Base-by-base conservation (phyloP, 768 basidiomycete species). In the Stropharia rugosoannulata region DNA sequence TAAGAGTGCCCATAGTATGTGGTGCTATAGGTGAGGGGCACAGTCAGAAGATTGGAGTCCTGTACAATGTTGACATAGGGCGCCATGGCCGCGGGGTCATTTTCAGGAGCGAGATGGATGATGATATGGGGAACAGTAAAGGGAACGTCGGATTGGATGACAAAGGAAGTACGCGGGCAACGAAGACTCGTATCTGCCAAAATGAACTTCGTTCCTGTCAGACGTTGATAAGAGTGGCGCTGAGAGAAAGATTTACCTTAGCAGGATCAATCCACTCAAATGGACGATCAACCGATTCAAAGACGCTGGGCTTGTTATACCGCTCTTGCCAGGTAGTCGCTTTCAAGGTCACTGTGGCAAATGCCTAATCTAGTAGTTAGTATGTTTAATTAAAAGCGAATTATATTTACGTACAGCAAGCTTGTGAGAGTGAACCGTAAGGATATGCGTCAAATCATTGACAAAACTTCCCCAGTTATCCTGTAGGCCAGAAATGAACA, bases 221-320 rank as follows among this genome's bases (percentile, higher is more conserved):
- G 22, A 50, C 8, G 12, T 8, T 9, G 35, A 11, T 10, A 18
- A 39, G 6, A 22, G 19, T 8, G 10, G 9, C 5, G 3, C 11
- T 7, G 8, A 25, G 9, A 22, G 6, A 13, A 53, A 46, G 49
- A 59, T 68, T 62, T 64, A 80, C 81, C 68, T 79, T 74, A 29
- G 79, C 82, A 44, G 80, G 77, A 64, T 85, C 82, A 25, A 65
- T 66, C 83, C 82, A 85, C 39, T 56, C 54, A 62, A 75, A 82
- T 5, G 73, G 68, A 42, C 62, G 66, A 50, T 82, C 80, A 29
- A 76, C 49, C 5, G 63, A 55, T 22, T 58, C 60, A 16, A 73
- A 52, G 59, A 70, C 66, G 5, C 63, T 63, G 0, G 69, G 59
- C 4, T 51, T 51, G 49, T 77, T 74, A 55, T 80, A 80, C 43